A percentile compares a stretch with the other conserved stretches of the same genome.
phyloP scores from a whole-genome alignment of 768 basidiomycete species.

The Gymnopilus junonius region DNA sequence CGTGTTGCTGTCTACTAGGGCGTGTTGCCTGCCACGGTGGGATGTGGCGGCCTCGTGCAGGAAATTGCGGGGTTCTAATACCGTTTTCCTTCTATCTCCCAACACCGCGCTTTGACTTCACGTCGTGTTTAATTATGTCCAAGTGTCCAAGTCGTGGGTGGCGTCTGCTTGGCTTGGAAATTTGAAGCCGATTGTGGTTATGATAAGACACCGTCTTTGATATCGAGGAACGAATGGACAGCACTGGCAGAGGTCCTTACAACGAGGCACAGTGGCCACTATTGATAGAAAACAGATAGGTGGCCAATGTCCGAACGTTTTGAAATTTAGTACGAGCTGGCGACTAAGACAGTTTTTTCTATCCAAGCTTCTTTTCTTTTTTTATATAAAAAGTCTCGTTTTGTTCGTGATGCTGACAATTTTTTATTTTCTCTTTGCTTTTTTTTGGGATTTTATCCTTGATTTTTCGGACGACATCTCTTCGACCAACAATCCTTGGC shows the following conservation, averaged over 20 bases:
- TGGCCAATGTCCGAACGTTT: neutral
- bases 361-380: neutral
- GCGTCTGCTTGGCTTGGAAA: no score
- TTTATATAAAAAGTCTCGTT: neutral
- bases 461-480: neutral
- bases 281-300: neutral
- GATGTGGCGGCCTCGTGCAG: neutral
- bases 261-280: neutral
- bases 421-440: conserved; percentile 31
- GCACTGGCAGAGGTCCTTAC: neutral
- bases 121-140: no score
- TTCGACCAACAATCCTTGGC: neutral
- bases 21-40: neutral
- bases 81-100: neutral
- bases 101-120: neutral
- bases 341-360: neutral
- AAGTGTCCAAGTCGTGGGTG: no score
- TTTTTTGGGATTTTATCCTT: neutral
- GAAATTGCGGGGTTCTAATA: neutral
- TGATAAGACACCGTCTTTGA: neutral
- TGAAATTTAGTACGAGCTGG: neutral
- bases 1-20: no score
- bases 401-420: neutral
- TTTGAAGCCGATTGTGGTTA: no score
- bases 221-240: neutral